Evolutionary conservation across 306 rosid genomes (phyloP), one percentile per base, ranked within the genome.

Genomic region (Lathyrus sativus): DNA sequence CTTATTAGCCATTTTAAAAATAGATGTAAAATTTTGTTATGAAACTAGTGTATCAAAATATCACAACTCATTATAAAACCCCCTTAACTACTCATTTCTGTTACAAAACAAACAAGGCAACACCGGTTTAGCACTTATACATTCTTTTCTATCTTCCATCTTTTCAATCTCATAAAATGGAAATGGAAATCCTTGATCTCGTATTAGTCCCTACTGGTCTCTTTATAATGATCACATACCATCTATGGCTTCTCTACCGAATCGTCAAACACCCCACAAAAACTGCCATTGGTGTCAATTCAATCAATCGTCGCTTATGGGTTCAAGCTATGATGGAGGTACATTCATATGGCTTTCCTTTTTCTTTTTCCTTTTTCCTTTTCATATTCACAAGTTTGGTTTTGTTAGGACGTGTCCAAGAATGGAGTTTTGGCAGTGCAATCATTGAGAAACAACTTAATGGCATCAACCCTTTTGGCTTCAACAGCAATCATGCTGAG

Each of bases 291-390:
- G 99, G 99, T 31, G 76, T 90, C 85, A 90, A 90, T 28, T 85
- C 97, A 75, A 64, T 85, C 84, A 90, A 84, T 64, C 97, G 99
- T 64, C 91, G 96, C 12, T 71, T 82, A 66, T 93, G 99, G 99
- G 91, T 88, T 42, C 82, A 68, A 7, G 95, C 95, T n/a, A 93
- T 93, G 97, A 93, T 85, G 97, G 97, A 88, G 96, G 98, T 91
- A 74, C 4, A 0, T 55, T 45, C 19, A 55, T 22, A 6, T 73
- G 60, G 39, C 4, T 26, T n/a, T n/a, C n/a, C n/a, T n/a, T 48
- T 3, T 13, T 1, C 22, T 19, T 19, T 19, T 35, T 26, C 9
- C 12, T 41, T 54, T 51, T 18, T 51, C n/a, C 5, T 51, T 19
- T 50, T 3, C 13, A 8, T 2, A 6, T 3, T 54, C 62, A 6